A percentile compares a stretch with the other conserved stretches of the same genome.
Evolutionary conservation across 495 filamentous ascomycete species (phyloP).

Genomic region (Neurospora cerealis): DNA sequence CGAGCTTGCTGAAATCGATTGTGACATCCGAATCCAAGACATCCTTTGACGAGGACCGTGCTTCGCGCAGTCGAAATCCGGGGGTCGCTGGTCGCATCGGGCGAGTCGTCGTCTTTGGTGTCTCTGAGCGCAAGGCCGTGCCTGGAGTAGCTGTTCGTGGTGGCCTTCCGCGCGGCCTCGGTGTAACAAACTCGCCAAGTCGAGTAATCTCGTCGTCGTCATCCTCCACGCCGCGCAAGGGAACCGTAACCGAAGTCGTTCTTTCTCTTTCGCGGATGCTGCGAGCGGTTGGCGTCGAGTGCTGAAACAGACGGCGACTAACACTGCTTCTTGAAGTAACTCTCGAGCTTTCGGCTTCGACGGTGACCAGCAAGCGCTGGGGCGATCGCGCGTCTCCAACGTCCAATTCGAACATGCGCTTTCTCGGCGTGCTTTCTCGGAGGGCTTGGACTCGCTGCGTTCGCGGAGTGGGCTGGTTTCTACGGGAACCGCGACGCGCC

Average conservation of each 20-base stretch:
- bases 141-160: constrained; percentile 30
- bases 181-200: constrained; percentile 21
- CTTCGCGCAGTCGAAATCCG: constrained; percentile 1
- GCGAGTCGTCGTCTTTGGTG: constrained; percentile 14
- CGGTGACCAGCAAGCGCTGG: constrained; percentile 42
- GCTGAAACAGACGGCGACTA: constrained; percentile 32
- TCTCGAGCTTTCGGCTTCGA: constrained; percentile 36
- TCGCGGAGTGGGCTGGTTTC: constrained; percentile 5
- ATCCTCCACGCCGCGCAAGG: constrained; percentile 38
- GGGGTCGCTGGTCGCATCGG: constrained; percentile 36
- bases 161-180: constrained; percentile 26
- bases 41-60: constrained; percentile 8
- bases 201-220: constrained; percentile 16
- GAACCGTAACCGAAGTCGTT: constrained; percentile 36
- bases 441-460: constrained; percentile 18
- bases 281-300: constrained; percentile 19
- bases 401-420: constrained; percentile 45
- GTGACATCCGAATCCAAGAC: constrained; percentile 11
- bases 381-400: constrained; percentile 38
- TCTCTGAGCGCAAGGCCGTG: background rate
- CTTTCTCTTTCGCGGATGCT: constrained; percentile 15
- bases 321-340: constrained; percentile 13
- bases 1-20: background rate
- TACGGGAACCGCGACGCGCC: constrained; percentile 17
- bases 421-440: constrained; percentile 33